These are phyloP conservation scores for Vachellia pachyceras DNA, from an alignment of 306 rosid genomes.

Conservation along the genomic window DNA sequence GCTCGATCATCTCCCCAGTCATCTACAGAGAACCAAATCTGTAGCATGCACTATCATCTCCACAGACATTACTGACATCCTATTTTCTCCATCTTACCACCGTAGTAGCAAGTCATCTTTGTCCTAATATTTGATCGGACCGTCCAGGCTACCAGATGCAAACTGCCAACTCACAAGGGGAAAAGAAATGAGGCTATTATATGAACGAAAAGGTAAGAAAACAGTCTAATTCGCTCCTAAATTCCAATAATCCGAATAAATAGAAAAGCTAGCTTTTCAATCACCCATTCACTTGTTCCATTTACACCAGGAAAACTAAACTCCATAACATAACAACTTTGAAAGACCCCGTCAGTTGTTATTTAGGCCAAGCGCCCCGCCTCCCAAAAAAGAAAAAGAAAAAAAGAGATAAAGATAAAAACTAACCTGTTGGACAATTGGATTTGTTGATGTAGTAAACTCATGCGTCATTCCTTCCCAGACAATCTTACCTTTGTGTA, in stretches of 20 bases:
- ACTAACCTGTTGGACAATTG: conserved; percentile 91
- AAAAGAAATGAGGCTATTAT: background rate
- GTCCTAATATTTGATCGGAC: conserved; percentile 87
- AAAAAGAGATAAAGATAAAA: background rate
- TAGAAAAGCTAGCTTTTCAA: conserved; percentile 11
- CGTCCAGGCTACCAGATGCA: conserved; percentile 94
- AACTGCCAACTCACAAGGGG: conserved; percentile 59
- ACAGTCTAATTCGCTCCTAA: background rate
- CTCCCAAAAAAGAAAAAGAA: background rate
- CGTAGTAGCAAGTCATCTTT: background rate
- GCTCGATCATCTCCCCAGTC: conserved; percentile 20
- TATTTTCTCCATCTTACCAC: conserved; percentile 10
- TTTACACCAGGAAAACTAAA: conserved; percentile 28
- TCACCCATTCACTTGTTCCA: conserved; percentile 6
- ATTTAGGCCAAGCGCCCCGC: background rate
- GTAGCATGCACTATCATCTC: conserved; percentile 21
- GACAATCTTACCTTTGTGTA: conserved; percentile 86
- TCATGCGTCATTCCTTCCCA: conserved; percentile 99
- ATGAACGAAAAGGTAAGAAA: background rate
- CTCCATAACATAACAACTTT: conserved; percentile 15
- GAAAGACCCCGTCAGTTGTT: conserved; percentile 8
- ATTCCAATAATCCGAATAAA: background rate
- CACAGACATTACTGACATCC: conserved; percentile 37
- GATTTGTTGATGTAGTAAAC: conserved; percentile 80
- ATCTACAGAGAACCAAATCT: too few relatives aligned